These are phyloP conservation scores for Bryopsis sp. DNA, from an alignment of 139 green algal species.

Conservation along the genomic window DNA sequence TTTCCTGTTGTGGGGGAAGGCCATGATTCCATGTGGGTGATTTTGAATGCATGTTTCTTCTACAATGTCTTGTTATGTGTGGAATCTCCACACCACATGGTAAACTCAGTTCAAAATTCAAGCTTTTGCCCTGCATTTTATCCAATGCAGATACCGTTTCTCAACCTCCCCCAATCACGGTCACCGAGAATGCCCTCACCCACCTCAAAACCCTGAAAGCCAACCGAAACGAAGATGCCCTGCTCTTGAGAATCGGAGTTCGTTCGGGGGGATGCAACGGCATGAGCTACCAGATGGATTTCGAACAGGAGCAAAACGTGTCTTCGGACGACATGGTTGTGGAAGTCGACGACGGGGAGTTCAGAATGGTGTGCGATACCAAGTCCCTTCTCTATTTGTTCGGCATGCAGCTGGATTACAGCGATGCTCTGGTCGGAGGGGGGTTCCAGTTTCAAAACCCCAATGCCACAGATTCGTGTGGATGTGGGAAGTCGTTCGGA, in stretches of 20 bases:
- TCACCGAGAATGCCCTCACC: conserved; percentile 63
- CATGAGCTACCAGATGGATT: conserved; percentile 87
- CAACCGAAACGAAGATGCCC: conserved; percentile 33
- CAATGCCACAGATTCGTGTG: conserved; percentile 67
- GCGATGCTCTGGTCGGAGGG: conserved; percentile 65
- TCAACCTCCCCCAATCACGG: conserved; percentile 40
- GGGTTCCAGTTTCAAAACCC: conserved; percentile 86
- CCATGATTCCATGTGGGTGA: too few species aligned
- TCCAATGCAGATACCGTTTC: too few species aligned
- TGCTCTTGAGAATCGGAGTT: conserved; percentile 66
- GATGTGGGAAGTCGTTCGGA: conserved; percentile 52
- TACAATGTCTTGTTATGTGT: too few species aligned
- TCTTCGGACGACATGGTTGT: conserved; percentile 43
- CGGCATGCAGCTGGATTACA: conserved; percentile 84
- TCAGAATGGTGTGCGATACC: conserved; percentile 69
- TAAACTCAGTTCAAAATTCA: too few species aligned
- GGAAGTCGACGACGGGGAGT: conserved; percentile 39
- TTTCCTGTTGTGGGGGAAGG: too few species aligned
- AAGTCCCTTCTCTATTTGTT: conserved; percentile 92
- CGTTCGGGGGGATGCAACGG: conserved; percentile 58
- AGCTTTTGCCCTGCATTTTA: too few species aligned
- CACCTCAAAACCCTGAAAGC: conserved; percentile 66
- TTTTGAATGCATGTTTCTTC: too few species aligned
- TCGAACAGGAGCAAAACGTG: conserved; percentile 62
- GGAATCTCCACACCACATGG: too few species aligned